A percentile compares a stretch with the other conserved stretches of the same genome.
Conservation (phyloP, 2,329 filamentous ascomycete genomes). For the Cercospora sesami region DNA sequence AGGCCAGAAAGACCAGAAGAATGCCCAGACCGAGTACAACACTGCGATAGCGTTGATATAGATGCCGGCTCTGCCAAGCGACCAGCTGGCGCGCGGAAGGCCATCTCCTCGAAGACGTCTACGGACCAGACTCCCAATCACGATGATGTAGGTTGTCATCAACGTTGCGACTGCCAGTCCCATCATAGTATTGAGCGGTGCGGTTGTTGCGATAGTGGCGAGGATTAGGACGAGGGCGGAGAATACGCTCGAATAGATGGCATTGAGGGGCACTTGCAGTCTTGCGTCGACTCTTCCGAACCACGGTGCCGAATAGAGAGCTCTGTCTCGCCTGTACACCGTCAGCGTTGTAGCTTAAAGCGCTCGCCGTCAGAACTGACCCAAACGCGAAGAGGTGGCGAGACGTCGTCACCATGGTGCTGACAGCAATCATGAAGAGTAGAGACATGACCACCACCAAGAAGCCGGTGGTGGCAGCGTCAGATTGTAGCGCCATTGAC, state of each 20-base stretch:
- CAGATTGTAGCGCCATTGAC: constrained; percentile 35
- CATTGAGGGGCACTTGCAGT: constrained; percentile 33
- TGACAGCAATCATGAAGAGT: constrained; percentile 44
- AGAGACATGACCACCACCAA: constrained; percentile 37
- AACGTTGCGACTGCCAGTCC: constrained; percentile 44
- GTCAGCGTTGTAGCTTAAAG: constrained; percentile 18
- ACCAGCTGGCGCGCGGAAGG: constrained; percentile 42
- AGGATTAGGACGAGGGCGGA: constrained; percentile 41
- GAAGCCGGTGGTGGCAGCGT: constrained; percentile 35
- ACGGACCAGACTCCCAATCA: constrained; percentile 41
- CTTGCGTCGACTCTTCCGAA: constrained; percentile 35
- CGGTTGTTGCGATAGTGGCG: constrained; percentile 32
- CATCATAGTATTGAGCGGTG: constrained; percentile 47
- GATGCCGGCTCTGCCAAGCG: constrained; percentile 42
- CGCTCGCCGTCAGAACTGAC: constrained; percentile 34
- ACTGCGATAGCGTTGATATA: constrained; percentile 42
- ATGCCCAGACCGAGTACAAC: constrained; percentile 39
- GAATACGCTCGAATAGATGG: constrained; percentile 34
- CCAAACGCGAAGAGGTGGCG: constrained; percentile 45
- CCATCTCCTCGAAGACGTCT: constrained; percentile 40
- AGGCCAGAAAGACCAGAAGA: constrained; percentile 49
- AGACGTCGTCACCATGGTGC: constrained; percentile 43
- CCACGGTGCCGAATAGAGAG: constrained; percentile 42
- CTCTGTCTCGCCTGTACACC: constrained; percentile 38
- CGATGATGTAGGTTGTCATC: constrained; percentile 45